Evolutionary conservation across 179 eudicot genomes (phyloP).

Genomic region (Dionaea muscipula): DNA sequence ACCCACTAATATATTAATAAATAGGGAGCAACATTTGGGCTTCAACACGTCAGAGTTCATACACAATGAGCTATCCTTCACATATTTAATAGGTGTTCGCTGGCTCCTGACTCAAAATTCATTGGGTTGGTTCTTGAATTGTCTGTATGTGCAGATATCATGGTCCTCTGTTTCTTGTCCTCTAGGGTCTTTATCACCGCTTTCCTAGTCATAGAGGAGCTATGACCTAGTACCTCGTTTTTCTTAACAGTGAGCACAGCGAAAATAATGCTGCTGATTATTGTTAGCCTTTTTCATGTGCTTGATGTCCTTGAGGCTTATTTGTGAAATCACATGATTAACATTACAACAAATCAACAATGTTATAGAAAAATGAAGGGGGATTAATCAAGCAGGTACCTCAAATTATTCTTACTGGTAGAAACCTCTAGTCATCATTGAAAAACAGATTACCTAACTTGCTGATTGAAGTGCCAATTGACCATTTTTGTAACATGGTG

Average conservation of each 20-base stretch:
- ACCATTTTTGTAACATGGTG: slow-evolving; percentile 3
- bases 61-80: slow-evolving; percentile 6
- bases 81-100: slow-evolving; percentile 6
- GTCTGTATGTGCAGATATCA: slow-evolving; percentile 6
- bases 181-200: slow-evolving; percentile 10
- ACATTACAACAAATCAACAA: too few species aligned
- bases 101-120: slow-evolving; percentile 2
- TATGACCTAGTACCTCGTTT: too few species aligned
- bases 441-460: not conserved
- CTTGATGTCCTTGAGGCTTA: not conserved
- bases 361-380: too few species aligned
- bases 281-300: not conserved
- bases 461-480: not conserved
- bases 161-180: slow-evolving; percentile 1
- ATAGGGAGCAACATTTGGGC: not conserved
- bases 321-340: too few species aligned
- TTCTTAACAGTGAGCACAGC: slow-evolving; percentile 2
- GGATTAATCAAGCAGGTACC: too few species aligned
- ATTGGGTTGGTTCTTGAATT: not conserved
- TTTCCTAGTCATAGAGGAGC: slow-evolving; percentile 1
- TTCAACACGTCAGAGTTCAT: not conserved
- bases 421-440: not conserved
- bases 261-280: not conserved
- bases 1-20: not conserved
- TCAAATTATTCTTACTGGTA: not conserved